These are phyloP conservation scores for Cyanidioschyzon merolae DNA, from an alignment of 23 red algal genomes.

Conservation along the genomic window DNA sequence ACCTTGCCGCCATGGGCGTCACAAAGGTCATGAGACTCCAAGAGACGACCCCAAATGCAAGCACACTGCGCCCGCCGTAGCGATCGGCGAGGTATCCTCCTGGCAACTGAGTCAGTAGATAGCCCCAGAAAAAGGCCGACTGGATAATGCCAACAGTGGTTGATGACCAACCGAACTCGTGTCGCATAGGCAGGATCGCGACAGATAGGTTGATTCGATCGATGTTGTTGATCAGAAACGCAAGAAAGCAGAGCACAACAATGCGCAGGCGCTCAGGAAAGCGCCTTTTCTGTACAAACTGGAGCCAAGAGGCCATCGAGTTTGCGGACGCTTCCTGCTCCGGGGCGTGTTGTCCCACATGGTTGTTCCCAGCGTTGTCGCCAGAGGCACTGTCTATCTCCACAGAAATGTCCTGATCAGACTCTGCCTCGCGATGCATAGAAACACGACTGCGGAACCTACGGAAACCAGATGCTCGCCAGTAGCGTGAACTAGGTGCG, in stretches of 20 bases:
- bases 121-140: constrained; percentile 87
- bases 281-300: neutral
- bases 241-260: constrained; percentile 67
- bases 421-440: neutral
- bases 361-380: neutral
- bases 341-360: neutral
- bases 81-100: constrained; percentile 75
- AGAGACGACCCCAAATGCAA: constrained; percentile 61
- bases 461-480: no score
- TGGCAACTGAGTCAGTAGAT: constrained; percentile 85
- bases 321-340: neutral
- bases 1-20: constrained; percentile 65
- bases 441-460: no score
- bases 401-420: neutral
- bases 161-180: constrained; percentile 65
- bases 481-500: no score
- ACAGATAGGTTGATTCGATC: constrained; percentile 89
- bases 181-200: constrained; percentile 91
- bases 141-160: constrained; percentile 88
- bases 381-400: no score
- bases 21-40: constrained; percentile 94
- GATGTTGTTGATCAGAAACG: constrained; percentile 89
- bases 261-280: constrained; percentile 54
- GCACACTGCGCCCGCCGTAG: constrained; percentile 70
- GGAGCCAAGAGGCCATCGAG: neutral